Conservation (phyloP, 1,139 yeast genomes). For the Entelexis sorbosivorans region DNA sequence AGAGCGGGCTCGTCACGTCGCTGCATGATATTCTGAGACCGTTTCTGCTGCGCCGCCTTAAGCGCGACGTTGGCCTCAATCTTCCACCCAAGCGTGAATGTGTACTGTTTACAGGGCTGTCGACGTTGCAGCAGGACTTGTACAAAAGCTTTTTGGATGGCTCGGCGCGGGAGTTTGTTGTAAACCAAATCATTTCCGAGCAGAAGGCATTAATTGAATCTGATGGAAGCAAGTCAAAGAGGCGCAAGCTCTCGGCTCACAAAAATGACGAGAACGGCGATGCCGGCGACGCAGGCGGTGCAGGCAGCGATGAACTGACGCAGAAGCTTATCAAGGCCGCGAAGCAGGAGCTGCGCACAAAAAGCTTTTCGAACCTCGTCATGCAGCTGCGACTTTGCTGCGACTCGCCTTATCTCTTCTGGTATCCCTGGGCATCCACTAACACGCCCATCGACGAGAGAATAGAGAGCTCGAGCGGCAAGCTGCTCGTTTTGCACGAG, state of each 20-base stretch:
- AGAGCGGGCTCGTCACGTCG: conserved; percentile 55
- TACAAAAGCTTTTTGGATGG: conserved; percentile 50
- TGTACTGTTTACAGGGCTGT: conserved; percentile 59
- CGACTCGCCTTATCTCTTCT: conserved; percentile 73
- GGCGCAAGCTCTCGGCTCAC: not conserved
- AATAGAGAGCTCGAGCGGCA: conserved; percentile 49
- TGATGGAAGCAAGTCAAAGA: not conserved
- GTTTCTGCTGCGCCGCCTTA: conserved; percentile 69
- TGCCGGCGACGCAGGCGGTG: too few relatives aligned
- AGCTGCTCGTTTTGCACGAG: conserved; percentile 58
- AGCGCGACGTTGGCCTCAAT: conserved; percentile 53
- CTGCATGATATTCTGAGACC: conserved; percentile 84
- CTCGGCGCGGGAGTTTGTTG: conserved; percentile 29
- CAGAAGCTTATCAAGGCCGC: conserved; percentile 20
- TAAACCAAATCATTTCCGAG: conserved; percentile 31
- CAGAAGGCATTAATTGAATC: not conserved
- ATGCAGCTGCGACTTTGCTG: conserved; percentile 81
- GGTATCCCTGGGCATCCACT: conserved; percentile 52
- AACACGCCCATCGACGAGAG: conserved; percentile 27
- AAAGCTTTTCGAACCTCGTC: conserved; percentile 51
- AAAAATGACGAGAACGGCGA: not conserved
- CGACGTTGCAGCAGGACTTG: conserved; percentile 50
- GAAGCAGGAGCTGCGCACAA: conserved; percentile 32
- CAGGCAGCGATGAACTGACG: not conserved
- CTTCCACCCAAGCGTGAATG: conserved; percentile 88